A percentile compares a stretch with the other conserved stretches of the same genome.
Evolutionary conservation across 768 basidiomycete genomes (phyloP).

Genomic region (Russula sp.): DNA sequence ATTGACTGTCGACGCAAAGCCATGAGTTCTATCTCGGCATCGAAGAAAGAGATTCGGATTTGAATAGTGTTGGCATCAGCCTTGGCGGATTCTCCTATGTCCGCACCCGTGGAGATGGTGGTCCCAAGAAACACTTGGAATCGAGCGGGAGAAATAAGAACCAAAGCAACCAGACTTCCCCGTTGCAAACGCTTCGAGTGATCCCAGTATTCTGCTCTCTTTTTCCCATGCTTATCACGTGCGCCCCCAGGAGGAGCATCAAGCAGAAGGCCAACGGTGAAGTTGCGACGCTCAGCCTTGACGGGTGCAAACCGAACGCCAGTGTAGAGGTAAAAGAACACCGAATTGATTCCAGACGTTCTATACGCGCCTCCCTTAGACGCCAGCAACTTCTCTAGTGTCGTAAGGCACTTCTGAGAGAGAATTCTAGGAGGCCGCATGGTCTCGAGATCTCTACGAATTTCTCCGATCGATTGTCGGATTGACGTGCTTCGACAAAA

Average conservation of each 20-base stretch:
- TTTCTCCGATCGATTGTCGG: conserved; percentile 28
- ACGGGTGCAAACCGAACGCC: conserved; percentile 48
- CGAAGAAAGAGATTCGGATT: conserved; percentile 61
- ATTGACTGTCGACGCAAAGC: conserved; percentile 40
- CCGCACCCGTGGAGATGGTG: conserved; percentile 43
- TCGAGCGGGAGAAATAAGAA: conserved; percentile 38
- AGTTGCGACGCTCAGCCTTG: conserved; percentile 50
- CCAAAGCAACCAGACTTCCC: conserved; percentile 62
- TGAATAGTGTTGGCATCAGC: conserved; percentile 38
- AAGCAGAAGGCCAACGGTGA: conserved; percentile 47
- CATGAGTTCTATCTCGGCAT: conserved; percentile 51
- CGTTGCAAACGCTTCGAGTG: conserved; percentile 56
- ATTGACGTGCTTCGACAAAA: conserved; percentile 25
- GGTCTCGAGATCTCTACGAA: conserved; percentile 28
- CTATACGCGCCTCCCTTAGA: conserved; percentile 59
- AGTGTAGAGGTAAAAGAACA: conserved; percentile 65
- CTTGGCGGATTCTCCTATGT: conserved; percentile 48
- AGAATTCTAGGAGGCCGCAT: conserved; percentile 14
- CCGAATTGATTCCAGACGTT: conserved; percentile 43
- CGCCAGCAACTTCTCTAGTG: conserved; percentile 47
- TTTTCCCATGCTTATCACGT: conserved; percentile 39
- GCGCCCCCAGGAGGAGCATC: conserved; percentile 58
- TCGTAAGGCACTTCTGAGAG: conserved; percentile 35
- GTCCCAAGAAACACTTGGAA: conserved; percentile 51
- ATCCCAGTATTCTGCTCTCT: conserved; percentile 59